Evolutionary conservation across 352 stramenopile genomes (phyloP).

Genomic region (Proteromonas lacertae): DNA sequence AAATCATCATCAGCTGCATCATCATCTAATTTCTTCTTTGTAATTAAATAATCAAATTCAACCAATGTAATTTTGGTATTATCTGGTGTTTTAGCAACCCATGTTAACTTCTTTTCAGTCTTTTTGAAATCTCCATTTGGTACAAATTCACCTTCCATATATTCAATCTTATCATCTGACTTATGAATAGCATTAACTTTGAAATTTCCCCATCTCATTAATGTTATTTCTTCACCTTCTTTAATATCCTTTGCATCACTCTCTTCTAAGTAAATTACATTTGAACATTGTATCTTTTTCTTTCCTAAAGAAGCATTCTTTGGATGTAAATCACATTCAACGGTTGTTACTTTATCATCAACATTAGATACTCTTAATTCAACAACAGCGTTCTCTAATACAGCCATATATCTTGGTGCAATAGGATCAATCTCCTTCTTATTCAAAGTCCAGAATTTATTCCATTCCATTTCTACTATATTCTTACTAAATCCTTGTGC

Average conservation of each 20-base stretch:
- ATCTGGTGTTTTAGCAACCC: too few species aligned
- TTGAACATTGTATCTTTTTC: conserved; percentile 11
- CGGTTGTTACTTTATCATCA: conserved; percentile 6
- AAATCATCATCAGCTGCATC: too few species aligned
- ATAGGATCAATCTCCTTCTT: conserved; percentile 84
- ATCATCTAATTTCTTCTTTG: too few species aligned
- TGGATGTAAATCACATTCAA: conserved; percentile 26
- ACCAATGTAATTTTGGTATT: too few species aligned
- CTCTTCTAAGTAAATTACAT: neutral
- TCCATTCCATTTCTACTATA: conserved; percentile 94
- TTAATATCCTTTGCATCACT: neutral
- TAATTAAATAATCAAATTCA: too few species aligned
- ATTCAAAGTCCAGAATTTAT: conserved; percentile 97
- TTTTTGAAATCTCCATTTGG: conserved; percentile 37
- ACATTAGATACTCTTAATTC: conserved; percentile 38
- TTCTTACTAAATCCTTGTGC: conserved; percentile 65
- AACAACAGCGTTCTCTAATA: conserved; percentile 37
- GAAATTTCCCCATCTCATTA: conserved; percentile 85
- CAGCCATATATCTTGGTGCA: conserved; percentile 73
- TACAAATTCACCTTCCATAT: conserved; percentile 21
- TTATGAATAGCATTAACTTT: conserved; percentile 60
- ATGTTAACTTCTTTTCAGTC: conserved; percentile 20
- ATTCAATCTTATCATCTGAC: conserved; percentile 10
- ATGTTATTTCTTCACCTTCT: conserved; percentile 23
- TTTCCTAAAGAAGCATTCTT: conserved; percentile 32